Conservation (phyloP, 257 asterid genomes). For the Cynanchum wilfordii region DNA sequence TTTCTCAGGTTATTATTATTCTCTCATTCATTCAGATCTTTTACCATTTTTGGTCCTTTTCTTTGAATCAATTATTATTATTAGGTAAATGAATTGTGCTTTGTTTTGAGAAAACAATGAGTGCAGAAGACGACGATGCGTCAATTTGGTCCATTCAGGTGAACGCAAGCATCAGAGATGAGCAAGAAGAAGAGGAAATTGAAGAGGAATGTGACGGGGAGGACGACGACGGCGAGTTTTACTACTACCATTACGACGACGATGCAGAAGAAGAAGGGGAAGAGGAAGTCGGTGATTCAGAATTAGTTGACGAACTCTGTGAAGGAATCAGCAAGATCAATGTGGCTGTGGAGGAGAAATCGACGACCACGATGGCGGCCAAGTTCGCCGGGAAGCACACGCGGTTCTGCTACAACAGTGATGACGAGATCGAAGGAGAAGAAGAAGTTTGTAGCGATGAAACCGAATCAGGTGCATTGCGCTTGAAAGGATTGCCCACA, state of each 20-base stretch:
- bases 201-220: too few species aligned
- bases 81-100: neutral
- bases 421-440: conserved; percentile 58
- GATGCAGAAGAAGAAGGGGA: too few species aligned
- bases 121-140: conserved; percentile 42
- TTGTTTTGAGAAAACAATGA: conserved; percentile 19
- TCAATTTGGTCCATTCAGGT: conserved; percentile 81
- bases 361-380: neutral
- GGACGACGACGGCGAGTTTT: too few species aligned
- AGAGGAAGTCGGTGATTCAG: too few species aligned
- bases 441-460: conserved; percentile 25
- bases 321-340: too few species aligned
- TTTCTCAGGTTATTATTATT: too few species aligned
- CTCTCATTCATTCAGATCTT: too few species aligned
- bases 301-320: too few species aligned
- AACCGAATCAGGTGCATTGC: conserved; percentile 11
- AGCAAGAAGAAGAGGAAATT: too few species aligned
- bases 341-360: conserved; percentile 11
- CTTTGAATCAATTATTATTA: neutral
- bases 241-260: too few species aligned
- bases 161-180: conserved; percentile 53
- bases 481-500: conserved; percentile 30
- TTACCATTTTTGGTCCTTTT: neutral
- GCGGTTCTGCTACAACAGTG: conserved; percentile 65
- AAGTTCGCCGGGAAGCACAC: conserved; percentile 60